Evolutionary conservation across 345 rosid genomes (phyloP).

Genomic region (Rhizophora apiculata): DNA sequence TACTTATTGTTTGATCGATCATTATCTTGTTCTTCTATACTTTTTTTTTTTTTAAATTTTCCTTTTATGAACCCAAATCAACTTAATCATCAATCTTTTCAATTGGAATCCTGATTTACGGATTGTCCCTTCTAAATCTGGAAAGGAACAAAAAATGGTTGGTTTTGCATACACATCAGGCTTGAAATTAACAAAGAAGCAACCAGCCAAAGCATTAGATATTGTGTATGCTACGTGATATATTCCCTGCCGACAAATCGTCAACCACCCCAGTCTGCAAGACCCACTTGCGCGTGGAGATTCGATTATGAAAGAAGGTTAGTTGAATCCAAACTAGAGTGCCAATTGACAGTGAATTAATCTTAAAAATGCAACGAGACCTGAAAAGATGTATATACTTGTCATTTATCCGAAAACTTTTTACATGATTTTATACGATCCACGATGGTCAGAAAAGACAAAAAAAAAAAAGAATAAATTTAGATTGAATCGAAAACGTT

Average conservation of each 20-base stretch:
- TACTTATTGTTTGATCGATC: background rate
- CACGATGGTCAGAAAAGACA: slow-evolving; percentile 6
- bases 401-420: slow-evolving; percentile 8
- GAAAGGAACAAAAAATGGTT: no score
- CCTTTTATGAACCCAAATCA: background rate
- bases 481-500: background rate
- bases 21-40: background rate
- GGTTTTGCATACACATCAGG: no score
- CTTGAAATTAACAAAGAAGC: background rate
- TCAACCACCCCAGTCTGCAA: background rate
- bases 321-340: background rate
- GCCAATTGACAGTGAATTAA: background rate
- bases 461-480: slow-evolving; percentile 12
- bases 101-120: no score
- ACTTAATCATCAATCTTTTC: background rate
- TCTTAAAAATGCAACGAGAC: background rate
- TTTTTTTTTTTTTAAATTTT: background rate
- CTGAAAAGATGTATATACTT: background rate
- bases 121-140: no score
- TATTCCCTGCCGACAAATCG: background rate
- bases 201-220: background rate
- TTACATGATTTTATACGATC: background rate
- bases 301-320: background rate
- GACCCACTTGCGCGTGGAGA: background rate
- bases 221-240: background rate